A percentile compares a stretch with the other conserved stretches of the same genome.
These are phyloP conservation scores for Scedosporium boydii DNA, from an alignment of 2,329 filamentous ascomycete genomes.

Conservation along the genomic window DNA sequence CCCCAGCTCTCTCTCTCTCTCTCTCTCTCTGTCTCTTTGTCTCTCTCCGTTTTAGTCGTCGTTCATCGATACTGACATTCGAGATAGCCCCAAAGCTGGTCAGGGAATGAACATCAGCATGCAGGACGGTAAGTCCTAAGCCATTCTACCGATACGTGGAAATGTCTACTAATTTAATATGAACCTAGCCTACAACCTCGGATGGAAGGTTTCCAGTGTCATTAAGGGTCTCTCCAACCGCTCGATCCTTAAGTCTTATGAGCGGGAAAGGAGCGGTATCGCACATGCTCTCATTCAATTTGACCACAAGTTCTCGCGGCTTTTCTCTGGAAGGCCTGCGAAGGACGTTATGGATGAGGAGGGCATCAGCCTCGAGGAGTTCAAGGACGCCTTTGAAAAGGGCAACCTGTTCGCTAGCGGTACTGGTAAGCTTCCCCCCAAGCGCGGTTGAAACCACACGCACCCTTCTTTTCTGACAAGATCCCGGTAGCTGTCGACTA, in stretches of 20 bases:
- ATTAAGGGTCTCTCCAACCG: slow-evolving; percentile 25
- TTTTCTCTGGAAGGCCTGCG: slow-evolving; percentile 44
- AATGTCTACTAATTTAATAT: background rate
- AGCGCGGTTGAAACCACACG: background rate
- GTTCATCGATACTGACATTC: background rate
- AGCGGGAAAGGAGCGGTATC: slow-evolving; percentile 37
- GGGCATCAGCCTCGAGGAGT: slow-evolving; percentile 52
- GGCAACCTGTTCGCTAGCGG: slow-evolving; percentile 23
- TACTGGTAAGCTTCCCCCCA: background rate
- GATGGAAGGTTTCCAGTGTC: slow-evolving; percentile 14
- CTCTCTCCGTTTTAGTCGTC: background rate
- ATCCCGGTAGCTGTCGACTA: background rate
- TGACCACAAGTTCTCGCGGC: slow-evolving; percentile 35
- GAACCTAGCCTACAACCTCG: slow-evolving; percentile 32
- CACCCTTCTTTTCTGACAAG: background rate
- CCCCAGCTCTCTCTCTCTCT: too few species aligned
- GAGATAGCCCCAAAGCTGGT: slow-evolving; percentile 42
- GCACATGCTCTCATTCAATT: slow-evolving; percentile 35
- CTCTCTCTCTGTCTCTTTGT: background rate
- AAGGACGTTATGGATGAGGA: slow-evolving; percentile 52
- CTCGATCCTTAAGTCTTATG: slow-evolving; percentile 38
- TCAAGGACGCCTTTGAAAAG: slow-evolving; percentile 53
- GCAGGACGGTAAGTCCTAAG: slow-evolving; percentile 34
- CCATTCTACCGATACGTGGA: background rate
- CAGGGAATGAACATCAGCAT: slow-evolving; percentile 61